These are phyloP conservation scores for Mallotus japonicus DNA, from an alignment of 441 rosid genomes.

Conservation along the genomic window DNA sequence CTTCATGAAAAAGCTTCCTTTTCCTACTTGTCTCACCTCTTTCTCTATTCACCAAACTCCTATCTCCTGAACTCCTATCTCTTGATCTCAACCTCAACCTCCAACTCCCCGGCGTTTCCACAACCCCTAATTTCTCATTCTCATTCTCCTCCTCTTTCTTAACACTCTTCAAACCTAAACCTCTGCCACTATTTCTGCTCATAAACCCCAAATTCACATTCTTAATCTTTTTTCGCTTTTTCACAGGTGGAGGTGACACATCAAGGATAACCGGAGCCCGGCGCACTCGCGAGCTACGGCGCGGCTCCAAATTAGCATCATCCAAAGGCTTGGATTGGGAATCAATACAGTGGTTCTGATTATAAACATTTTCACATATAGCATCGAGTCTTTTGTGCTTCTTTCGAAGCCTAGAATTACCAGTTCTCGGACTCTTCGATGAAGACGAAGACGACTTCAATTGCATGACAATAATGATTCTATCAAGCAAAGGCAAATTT, in stretches of 20 bases:
- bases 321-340: conserved; percentile 22
- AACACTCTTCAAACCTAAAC: conserved; percentile 24
- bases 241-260: conserved; percentile 74
- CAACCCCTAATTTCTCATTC: conserved; percentile 27
- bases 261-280: conserved; percentile 71
- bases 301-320: conserved; percentile 46
- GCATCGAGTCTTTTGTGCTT: conserved; percentile 94
- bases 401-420: conserved; percentile 63
- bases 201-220: conserved; percentile 28
- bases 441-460: conserved; percentile 47
- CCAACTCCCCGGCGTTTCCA: conserved; percentile 55
- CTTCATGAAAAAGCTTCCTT: conserved; percentile 52
- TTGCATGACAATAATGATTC: conserved; percentile 49
- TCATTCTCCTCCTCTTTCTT: conserved; percentile 33
- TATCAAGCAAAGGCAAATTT: too few relatives aligned
- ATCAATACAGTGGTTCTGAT: conserved; percentile 46
- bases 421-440: conserved; percentile 27
- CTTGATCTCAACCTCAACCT: conserved; percentile 65
- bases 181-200: conserved; percentile 24
- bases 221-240: conserved; percentile 49
- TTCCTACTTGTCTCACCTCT: conserved; percentile 32
- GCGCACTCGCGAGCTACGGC: conserved; percentile 79
- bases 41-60: conserved; percentile 30
- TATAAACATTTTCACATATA: conserved; percentile 75
- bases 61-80: conserved; percentile 31